Base-by-base conservation (phyloP, 345 rosid species). In the Aegle marmelos region DNA sequence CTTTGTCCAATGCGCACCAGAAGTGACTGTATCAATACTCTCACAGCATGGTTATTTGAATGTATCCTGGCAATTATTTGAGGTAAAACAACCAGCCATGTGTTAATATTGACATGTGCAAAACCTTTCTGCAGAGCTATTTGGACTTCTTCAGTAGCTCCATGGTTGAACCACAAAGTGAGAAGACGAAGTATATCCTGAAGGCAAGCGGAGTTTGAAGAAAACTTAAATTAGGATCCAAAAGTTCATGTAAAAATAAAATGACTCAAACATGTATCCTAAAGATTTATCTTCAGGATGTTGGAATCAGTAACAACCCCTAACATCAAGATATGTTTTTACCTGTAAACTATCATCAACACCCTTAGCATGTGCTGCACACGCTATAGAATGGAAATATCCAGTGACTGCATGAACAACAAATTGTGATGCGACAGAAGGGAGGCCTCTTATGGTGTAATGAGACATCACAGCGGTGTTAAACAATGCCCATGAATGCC, bases 21-120 rank as follows among this genome's bases (percentile, higher is more conserved):
- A 82, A 96, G 98, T 33, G 95, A 89, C 80, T 94, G 99, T 83
- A 96, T 94, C 73, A 96, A 87, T 84, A 91, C 97, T 83, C 99
- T 89, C 75, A 96, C 97, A 74, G 98, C 94, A 81, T 83, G 93
- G 82, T 90, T 94, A 83, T 96, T 96, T 74, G 98, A 96, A 87
- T 96, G 99, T 80, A 96, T 96, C 87, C 99, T 89, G 81, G 99
- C 99, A 83, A 96, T 96, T 87, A 96, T 96, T 87, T 96, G 99
- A 27, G 99, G 99, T 78, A 96, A 85, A 82, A 96, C 98, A 79
- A 88, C 98, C 77, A 96, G 90, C 99, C 99, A 96, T 45, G 99
- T 96, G 82, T 96, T 89, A 75, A 96, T 94, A 84, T 93, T 96
- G 82, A 96, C 98, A 87, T 84, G 92, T 41, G 81, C 76, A 85